Base-by-base conservation (phyloP, 2,329 filamentous ascomycete genomes). In the Epichloe brachyelytri region DNA sequence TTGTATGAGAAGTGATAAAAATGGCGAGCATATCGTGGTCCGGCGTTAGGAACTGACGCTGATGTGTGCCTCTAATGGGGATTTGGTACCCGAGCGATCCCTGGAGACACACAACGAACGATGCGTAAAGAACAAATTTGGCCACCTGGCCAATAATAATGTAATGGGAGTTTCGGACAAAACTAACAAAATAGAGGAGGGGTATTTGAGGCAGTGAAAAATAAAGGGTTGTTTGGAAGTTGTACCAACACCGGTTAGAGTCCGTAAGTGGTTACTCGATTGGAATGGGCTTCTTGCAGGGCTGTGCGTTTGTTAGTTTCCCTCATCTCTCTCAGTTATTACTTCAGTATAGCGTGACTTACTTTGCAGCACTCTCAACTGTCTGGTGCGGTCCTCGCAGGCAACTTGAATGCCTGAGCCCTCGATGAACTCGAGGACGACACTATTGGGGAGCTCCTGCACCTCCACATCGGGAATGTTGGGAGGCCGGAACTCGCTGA, bases 391-490 rank as follows among this genome's bases (percentile, higher is more conserved):
- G 62, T 82, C 79, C 63, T 79, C 79, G 56, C 81, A 84, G 20
- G 80, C 80, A 59, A 84, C 67, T 61, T 84, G 80, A 52, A 84
- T 66, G 45, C 73, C 72, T n/a, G 76, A 79, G 3, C 80, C 78
- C 48, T 79, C 78, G 17, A 81, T 58, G 54, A 84, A 76, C 58
- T 82, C 77, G 44, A 83, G 66, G 7, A 79, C 73, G 4, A 83
- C 78, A 61, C 89, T 96, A 69, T 96, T 88, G 2, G 91, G 89
- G 49, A 98, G 74, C 70, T 98, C 93, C 69, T 96, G 86, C 58
- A 88, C 75, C 63, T 97, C 93, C 53, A 94, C 83, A 65, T 97
- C 91, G 0, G 93, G 93, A 15, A 86, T 75, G 59, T 84, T 88
- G 0, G 90, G 90, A 40, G 73, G 69, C 57, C 80, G 79, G 72